Percentiles rank a stretch among this genome's conserved stretches.
These are phyloP conservation scores for Backusella morwellensis DNA, from an alignment of 192 early-diverging fungal genomes.

Conservation along the genomic window DNA sequence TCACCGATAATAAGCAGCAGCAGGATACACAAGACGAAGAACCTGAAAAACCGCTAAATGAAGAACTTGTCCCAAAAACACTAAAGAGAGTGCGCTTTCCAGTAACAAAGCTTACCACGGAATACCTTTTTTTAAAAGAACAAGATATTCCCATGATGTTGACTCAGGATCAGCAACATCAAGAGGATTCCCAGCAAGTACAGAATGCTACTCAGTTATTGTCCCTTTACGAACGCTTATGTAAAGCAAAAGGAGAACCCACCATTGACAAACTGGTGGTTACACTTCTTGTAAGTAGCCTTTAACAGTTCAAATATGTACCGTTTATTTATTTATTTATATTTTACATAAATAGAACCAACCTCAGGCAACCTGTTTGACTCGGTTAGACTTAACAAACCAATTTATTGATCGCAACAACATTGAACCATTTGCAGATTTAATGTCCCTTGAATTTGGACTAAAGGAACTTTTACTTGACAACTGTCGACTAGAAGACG, in stretches of 20 bases:
- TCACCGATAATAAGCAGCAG: neutral
- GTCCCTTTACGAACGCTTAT: slow-evolving; percentile 27
- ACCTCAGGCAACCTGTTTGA: slow-evolving; percentile 15
- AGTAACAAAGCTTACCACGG: slow-evolving; percentile 46
- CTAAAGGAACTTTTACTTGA: slow-evolving; percentile 63
- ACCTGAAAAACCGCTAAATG: neutral
- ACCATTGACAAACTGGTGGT: slow-evolving; percentile 17
- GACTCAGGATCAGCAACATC: neutral
- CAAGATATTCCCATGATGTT: neutral
- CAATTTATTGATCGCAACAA: slow-evolving; percentile 51
- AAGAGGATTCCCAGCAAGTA: neutral
- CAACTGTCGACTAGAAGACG: slow-evolving; percentile 72
- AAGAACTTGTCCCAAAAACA: slow-evolving; percentile 21
- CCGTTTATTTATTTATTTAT: neutral
- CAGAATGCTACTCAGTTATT: slow-evolving; percentile 12
- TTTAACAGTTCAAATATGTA: neutral
- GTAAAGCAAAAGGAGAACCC: slow-evolving; percentile 27
- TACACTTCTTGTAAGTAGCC: slow-evolving; percentile 12
- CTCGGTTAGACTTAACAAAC: slow-evolving; percentile 24
- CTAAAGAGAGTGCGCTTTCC: slow-evolving; percentile 57
- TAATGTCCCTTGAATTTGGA: slow-evolving; percentile 75
- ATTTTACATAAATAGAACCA: slow-evolving; percentile 12
- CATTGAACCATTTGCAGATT: slow-evolving; percentile 70
- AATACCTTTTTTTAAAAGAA: slow-evolving; percentile 31
- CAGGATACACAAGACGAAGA: neutral